These are phyloP conservation scores for Graphium sp. DNA, from an alignment of 2,329 filamentous ascomycete genomes.

Conservation along the genomic window DNA sequence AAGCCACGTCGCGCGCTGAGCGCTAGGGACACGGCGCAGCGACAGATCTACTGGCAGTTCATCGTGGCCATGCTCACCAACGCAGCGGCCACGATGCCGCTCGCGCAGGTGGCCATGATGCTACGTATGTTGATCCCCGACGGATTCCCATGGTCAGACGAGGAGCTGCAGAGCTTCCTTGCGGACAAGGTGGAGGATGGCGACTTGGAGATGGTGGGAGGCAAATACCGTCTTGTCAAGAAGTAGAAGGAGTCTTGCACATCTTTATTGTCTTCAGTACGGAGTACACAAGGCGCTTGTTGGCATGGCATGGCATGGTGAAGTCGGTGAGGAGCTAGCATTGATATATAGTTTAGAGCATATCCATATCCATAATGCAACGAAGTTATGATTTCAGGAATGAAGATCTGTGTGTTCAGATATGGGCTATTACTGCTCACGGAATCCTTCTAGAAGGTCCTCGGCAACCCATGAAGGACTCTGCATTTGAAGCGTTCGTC, in stretches of 20 bases:
- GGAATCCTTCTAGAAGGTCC: too few species aligned
- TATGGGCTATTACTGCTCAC: too few species aligned
- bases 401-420: too few species aligned
- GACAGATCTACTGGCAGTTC: conserved; percentile 71
- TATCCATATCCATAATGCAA: too few species aligned
- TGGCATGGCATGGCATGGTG: too few species aligned
- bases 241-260: conserved; percentile 30
- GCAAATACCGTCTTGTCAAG: conserved; percentile 51
- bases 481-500: too few species aligned
- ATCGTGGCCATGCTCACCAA: conserved; percentile 93
- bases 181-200: conserved; percentile 59
- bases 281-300: too few species aligned
- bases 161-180: conserved; percentile 72
- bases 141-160: conserved; percentile 77
- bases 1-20: conserved; percentile 3
- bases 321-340: too few species aligned
- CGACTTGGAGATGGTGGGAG: conserved; percentile 51
- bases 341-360: too few species aligned
- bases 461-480: too few species aligned
- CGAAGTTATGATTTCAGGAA: too few species aligned
- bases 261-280: too few species aligned
- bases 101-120: conserved; percentile 79
- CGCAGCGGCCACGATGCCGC: conserved; percentile 62
- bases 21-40: conserved; percentile 43
- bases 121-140: conserved; percentile 80